Evolutionary conservation across 177 flowering plant species (phyloP), one percentile per base, ranked within the genome.

Genomic region (Vitis hybrid): DNA sequence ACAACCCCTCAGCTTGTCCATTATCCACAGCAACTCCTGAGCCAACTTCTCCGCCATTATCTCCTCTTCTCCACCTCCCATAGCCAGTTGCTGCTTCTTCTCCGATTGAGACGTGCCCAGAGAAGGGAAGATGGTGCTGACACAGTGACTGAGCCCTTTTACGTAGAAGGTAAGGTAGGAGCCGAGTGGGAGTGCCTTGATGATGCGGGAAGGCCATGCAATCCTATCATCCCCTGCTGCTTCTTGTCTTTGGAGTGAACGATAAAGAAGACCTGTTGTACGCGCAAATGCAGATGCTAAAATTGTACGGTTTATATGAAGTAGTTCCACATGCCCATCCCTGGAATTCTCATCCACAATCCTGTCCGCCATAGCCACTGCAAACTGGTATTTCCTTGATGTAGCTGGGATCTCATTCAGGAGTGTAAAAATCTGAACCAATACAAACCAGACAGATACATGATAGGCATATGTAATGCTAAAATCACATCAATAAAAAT

Each of bases 331-430:
- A 63, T 75, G 72, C 15, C 84, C 86, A 18, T 56, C 57, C 21
- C 79, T 60, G 17, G 72, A 63, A 74, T 87, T 87, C 35, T 81
- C 88, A 14, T 86, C 88, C 67, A 87, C 78, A 60, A 84, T 81
- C 67, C 48, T 76, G 49, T 85, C 89, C 0, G 88, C 91, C 89
- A 87, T 81, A 6, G 85, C 76, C 64, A 84, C 73, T 3, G 84
- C 86, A 17, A 85, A 82, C 62, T 82, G 85, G 82, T 87, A 87
- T 55, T 87, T 87, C 62, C 81, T 67, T 3, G 89, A 87, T 1
- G 84, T 56, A 3, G 83, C 85, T 2, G 88, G 86, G 0, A 80
- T 82, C 21, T 86, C 84, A 52, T 77, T 86, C 27, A 86, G 1
- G 1, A 86, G 55, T 11, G 66, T 68, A 24, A 87, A 65, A 3